A percentile compares a stretch with the other conserved stretches of the same genome.
Conservation (phyloP, 371 early-diverging fungal genomes). For the Coelomomyces lativittatus region DNA sequence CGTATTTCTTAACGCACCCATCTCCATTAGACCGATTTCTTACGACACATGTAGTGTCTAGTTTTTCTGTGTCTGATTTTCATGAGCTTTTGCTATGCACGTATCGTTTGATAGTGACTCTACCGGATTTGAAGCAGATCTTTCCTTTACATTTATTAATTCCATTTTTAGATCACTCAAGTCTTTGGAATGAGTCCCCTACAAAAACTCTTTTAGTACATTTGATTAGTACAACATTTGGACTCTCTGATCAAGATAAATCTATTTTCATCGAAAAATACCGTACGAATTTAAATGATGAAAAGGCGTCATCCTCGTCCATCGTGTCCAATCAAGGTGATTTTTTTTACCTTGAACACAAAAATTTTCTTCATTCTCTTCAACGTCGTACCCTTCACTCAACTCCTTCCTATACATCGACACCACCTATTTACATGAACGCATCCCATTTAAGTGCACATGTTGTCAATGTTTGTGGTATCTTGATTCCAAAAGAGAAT, state of each 20-base stretch:
- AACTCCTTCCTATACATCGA: not conserved
- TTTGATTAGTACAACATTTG: not conserved
- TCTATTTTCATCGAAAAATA: not conserved
- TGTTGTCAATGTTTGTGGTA: constrained; percentile 2
- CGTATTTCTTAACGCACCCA: not conserved
- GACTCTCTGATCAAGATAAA: not conserved
- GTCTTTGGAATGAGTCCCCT: not conserved
- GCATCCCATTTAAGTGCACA: not conserved
- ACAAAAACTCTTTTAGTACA: not conserved
- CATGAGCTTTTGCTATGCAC: not conserved
- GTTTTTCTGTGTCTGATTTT: too few species aligned
- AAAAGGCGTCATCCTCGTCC: not conserved
- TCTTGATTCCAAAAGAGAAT: constrained; percentile 1
- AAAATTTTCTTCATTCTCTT: not conserved
- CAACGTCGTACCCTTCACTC: not conserved
- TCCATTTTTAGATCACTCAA: not conserved
- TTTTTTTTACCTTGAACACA: not conserved
- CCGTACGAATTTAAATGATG: not conserved
- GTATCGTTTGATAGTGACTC: not conserved
- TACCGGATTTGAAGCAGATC: not conserved
- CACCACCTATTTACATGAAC: not conserved
- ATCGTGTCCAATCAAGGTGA: not conserved
- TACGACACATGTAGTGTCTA: not conserved
- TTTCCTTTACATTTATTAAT: not conserved
- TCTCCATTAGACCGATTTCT: not conserved